Conservation (phyloP, 495 filamentous ascomycete species). For the Aspergillus diversus region DNA sequence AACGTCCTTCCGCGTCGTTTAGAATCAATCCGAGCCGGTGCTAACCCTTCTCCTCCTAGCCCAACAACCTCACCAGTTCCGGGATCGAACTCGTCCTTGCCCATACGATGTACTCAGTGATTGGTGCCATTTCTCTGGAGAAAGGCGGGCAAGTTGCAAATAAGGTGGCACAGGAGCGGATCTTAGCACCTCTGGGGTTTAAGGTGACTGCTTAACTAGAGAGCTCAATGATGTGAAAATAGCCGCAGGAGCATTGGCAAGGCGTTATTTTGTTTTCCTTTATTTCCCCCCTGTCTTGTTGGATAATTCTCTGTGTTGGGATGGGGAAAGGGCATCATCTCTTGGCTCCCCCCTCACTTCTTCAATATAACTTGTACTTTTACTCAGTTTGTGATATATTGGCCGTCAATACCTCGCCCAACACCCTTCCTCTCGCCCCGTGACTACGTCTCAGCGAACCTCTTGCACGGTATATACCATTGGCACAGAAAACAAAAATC, state of each 20-base stretch:
- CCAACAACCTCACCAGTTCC: slow-evolving; percentile 67
- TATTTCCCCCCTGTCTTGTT: slow-evolving; percentile 27
- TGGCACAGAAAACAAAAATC: background rate
- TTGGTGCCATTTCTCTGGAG: slow-evolving; percentile 86
- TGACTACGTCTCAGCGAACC: background rate
- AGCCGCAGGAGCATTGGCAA: slow-evolving; percentile 45
- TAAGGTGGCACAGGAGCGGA: slow-evolving; percentile 72
- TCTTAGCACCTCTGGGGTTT: slow-evolving; percentile 62
- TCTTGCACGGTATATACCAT: too few species aligned
- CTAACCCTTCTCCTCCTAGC: slow-evolving; percentile 48
- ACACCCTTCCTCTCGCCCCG: slow-evolving; percentile 4
- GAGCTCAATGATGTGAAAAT: slow-evolving; percentile 28
- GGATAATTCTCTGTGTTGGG: slow-evolving; percentile 28
- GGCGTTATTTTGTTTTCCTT: slow-evolving; percentile 41
- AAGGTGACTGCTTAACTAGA: slow-evolving; percentile 33
- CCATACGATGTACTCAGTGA: slow-evolving; percentile 79
- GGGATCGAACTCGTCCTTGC: slow-evolving; percentile 72
- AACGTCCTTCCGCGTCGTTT: background rate
- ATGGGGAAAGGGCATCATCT: slow-evolving; percentile 19
- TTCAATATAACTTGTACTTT: slow-evolving; percentile 15
- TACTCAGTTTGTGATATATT: slow-evolving; percentile 4
- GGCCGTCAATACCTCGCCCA: slow-evolving; percentile 24
- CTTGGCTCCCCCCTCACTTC: slow-evolving; percentile 12
- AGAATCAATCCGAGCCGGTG: background rate
- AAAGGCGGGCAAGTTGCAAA: slow-evolving; percentile 80